These are phyloP conservation scores for Chara braunii DNA, from an alignment of 139 green algal species.

Conservation along the genomic window DNA sequence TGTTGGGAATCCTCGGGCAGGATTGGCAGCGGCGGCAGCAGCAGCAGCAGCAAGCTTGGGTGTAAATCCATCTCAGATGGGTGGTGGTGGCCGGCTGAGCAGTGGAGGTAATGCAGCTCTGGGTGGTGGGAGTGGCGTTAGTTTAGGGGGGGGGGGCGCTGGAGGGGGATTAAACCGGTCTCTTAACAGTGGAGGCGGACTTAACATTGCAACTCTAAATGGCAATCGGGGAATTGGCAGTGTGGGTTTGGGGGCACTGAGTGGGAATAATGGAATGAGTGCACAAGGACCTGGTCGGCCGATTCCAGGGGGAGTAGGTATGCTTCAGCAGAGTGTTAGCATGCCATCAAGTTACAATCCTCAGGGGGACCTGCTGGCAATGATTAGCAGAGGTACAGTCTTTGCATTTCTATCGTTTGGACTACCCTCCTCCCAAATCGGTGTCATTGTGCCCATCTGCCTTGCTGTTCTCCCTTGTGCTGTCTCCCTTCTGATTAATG, in stretches of 20 bases:
- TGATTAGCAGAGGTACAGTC: conserved; percentile 34
- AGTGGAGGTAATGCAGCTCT: conserved; percentile 1
- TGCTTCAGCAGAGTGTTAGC: conserved; percentile 27
- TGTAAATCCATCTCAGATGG: conserved; percentile 6
- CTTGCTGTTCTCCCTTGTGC: too few relatives aligned
- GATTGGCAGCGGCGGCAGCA: background rate
- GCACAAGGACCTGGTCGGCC: conserved; percentile 31
- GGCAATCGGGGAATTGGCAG: conserved; percentile 6
- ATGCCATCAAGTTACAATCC: too few relatives aligned
- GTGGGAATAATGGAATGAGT: conserved; percentile 11
- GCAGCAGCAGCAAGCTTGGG: conserved; percentile 2
- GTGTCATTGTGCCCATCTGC: too few relatives aligned
- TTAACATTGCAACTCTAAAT: conserved; percentile 37
- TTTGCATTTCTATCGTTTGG: too few relatives aligned
- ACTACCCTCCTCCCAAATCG: too few relatives aligned
- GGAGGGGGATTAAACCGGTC: conserved; percentile 1
- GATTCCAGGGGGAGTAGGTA: conserved; percentile 4
- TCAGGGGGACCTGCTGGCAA: conserved; percentile 21
- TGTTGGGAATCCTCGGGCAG: conserved; percentile 8
- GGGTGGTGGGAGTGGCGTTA: too few relatives aligned
- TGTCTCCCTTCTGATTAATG: too few relatives aligned
- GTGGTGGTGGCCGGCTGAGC: conserved; percentile 12
- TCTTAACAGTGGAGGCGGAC: conserved; percentile 14
- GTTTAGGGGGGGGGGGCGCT: background rate
- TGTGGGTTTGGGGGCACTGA: conserved; percentile 21